Conservation (phyloP, 2,329 filamentous ascomycete species). For the Ambrosiella xylebori region DNA sequence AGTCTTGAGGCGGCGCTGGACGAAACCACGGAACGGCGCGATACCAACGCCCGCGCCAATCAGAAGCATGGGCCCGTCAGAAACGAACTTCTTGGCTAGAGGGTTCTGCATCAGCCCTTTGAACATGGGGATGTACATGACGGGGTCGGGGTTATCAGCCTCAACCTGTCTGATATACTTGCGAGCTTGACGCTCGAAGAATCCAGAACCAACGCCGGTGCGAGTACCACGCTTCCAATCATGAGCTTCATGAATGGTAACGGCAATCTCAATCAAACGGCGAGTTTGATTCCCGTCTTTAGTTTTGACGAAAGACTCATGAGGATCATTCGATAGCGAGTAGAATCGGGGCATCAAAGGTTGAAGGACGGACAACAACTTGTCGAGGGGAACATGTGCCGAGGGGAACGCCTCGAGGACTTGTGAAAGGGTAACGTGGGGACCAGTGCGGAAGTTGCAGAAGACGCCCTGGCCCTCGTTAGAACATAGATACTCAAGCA, state of each 20-base stretch:
- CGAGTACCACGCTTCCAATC: slow-evolving; percentile 60
- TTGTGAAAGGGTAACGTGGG: slow-evolving; percentile 70
- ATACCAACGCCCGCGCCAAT: slow-evolving; percentile 95
- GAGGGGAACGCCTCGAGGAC: slow-evolving; percentile 85
- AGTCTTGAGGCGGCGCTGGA: slow-evolving; percentile 81
- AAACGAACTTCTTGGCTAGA: slow-evolving; percentile 75
- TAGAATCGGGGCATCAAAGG: slow-evolving; percentile 97
- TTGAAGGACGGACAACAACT: slow-evolving; percentile 62
- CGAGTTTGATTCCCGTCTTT: slow-evolving; percentile 44
- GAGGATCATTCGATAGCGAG: slow-evolving; percentile 89
- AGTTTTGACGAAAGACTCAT: slow-evolving; percentile 47
- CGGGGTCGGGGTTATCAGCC: slow-evolving; percentile 36
- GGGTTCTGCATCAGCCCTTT: slow-evolving; percentile 96
- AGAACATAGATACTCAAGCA: slow-evolving; percentile 70
- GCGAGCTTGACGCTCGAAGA: slow-evolving; percentile 71
- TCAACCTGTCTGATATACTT: slow-evolving; percentile 52
- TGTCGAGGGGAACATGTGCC: slow-evolving; percentile 69
- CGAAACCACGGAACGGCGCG: slow-evolving; percentile 93
- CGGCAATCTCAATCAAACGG: slow-evolving; percentile 85
- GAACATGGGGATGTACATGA: slow-evolving; percentile 73
- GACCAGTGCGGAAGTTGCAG: slow-evolving; percentile 83
- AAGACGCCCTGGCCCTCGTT: slow-evolving; percentile 83
- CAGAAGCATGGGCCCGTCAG: slow-evolving; percentile 91
- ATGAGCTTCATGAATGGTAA: slow-evolving; percentile 74
- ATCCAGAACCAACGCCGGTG: slow-evolving; percentile 80